Percentiles rank a stretch among this genome's conserved stretches.
Conservation (phyloP, 164 flowering plant species). For the Vitis rupestris region DNA sequence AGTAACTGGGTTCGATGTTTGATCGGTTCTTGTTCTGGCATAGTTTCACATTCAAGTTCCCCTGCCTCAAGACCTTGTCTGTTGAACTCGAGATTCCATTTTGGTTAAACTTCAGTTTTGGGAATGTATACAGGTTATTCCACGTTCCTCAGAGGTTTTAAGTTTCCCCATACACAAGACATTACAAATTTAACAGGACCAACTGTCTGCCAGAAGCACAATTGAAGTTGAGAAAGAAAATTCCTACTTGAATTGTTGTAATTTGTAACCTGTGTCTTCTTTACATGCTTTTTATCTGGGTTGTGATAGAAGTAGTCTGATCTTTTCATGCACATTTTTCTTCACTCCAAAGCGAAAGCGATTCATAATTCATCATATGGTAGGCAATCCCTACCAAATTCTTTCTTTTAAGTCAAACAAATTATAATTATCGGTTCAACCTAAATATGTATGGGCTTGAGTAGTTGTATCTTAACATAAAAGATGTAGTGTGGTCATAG, state of each 20-base stretch:
- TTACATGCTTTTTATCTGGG: too few relatives aligned
- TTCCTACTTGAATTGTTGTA: neutral
- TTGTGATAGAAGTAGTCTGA: too few relatives aligned
- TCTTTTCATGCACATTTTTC: too few relatives aligned
- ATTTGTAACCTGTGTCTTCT: neutral
- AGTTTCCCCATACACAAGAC: neutral
- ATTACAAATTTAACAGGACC: neutral
- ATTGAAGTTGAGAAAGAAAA: neutral
- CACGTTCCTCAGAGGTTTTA: neutral
- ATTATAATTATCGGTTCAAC: neutral
- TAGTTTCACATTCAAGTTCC: neutral
- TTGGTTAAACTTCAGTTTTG: neutral
- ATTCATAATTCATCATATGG: too few relatives aligned
- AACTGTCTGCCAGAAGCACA: neutral
- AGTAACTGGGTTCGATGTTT: neutral
- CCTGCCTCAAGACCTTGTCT: conserved; percentile 2
- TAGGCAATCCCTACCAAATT: too few relatives aligned
- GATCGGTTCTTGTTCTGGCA: neutral
- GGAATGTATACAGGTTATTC: neutral
- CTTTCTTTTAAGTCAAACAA: too few relatives aligned
- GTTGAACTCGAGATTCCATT: neutral
- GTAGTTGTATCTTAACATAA: too few relatives aligned
- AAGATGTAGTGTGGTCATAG: too few relatives aligned
- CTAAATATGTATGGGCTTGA: neutral
- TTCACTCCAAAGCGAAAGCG: too few relatives aligned